These are phyloP conservation scores for Parietichytrium sp. DNA, from an alignment of 108 stramenopile genomes.

Conservation along the genomic window DNA sequence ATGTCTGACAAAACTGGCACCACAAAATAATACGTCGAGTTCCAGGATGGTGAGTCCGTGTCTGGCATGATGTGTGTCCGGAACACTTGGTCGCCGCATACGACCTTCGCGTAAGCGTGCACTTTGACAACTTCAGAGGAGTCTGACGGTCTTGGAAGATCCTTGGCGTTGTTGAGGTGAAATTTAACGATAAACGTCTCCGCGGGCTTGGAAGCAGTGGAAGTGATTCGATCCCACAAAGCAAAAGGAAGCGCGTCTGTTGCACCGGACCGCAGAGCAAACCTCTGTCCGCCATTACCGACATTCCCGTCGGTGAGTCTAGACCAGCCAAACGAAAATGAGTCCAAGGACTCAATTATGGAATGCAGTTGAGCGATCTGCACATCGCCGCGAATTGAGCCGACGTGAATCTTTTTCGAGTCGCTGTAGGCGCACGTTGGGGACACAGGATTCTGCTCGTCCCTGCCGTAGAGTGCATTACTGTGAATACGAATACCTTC, in stretches of 20 bases:
- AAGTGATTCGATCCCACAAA: no score
- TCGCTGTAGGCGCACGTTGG: background rate
- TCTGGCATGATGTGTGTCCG: background rate
- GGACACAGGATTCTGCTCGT: background rate
- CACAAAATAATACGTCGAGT: background rate
- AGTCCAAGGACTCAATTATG: background rate
- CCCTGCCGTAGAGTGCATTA: background rate
- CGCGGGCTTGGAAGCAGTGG: no score
- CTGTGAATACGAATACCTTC: background rate
- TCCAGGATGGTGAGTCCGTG: background rate
- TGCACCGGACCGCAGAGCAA: background rate
- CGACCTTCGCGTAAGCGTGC: background rate
- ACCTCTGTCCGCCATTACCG: background rate
- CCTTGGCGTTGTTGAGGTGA: no score
- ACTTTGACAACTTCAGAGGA: no score
- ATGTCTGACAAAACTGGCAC: background rate
- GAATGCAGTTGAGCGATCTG: constrained; percentile 25
- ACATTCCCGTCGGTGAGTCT: background rate
- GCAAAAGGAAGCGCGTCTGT: no score
- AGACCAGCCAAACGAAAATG: background rate
- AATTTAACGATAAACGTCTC: no score
- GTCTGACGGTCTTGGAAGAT: no score
- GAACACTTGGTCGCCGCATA: background rate
- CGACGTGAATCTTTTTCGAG: background rate
- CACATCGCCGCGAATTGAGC: background rate